Base-by-base conservation (phyloP, 495 filamentous ascomycete genomes). In the Penicillium flavigenum region DNA sequence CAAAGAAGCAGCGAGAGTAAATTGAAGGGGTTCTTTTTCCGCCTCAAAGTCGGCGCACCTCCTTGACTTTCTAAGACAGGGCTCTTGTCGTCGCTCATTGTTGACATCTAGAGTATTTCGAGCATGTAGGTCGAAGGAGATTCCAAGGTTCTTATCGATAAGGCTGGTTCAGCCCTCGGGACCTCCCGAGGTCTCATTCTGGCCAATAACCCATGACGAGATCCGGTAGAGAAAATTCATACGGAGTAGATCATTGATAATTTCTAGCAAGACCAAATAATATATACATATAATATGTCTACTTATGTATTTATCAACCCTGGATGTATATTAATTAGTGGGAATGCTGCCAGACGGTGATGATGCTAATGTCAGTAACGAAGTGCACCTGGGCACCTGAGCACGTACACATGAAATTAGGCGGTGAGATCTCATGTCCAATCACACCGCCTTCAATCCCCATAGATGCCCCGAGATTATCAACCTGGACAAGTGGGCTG, bases 1-100 rank as follows among this genome's bases (percentile, higher is more conserved):
- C 32, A 44, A 38, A 68, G 38, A 3, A 58, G 14, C 16, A 68
- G 29, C 63, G 60, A 68, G 22, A 17, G 19, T 20, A 49, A 54
- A 34, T 17, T 24, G 14, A 34, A 29, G 2, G 22, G 3, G 10
- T 11, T 34, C 9, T 10, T 57, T 17, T 17, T 41, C 22, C 24
- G 38, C n/a, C 24, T 42, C 5, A 8, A 9, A 5, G 2, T 16
- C 34, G 11, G 41, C 14, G 10, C 27, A 17, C 39, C 26, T 39
- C 48, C 39, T 41, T 59, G 51, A 24, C 50, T 52, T 29, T 27
- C 53, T 11, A 43, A 12, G 8, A 50, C 5, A 16, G 3, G 12
- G 10, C 36, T 43, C 39, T 53, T 53, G 2, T 57, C 26, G 11
- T 50, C 14, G 7, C n/a, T 46, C 34, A 55, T 55, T 7, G 7